Base-by-base conservation (phyloP, 2,329 filamentous ascomycete genomes). In the Diplodia seriata region DNA sequence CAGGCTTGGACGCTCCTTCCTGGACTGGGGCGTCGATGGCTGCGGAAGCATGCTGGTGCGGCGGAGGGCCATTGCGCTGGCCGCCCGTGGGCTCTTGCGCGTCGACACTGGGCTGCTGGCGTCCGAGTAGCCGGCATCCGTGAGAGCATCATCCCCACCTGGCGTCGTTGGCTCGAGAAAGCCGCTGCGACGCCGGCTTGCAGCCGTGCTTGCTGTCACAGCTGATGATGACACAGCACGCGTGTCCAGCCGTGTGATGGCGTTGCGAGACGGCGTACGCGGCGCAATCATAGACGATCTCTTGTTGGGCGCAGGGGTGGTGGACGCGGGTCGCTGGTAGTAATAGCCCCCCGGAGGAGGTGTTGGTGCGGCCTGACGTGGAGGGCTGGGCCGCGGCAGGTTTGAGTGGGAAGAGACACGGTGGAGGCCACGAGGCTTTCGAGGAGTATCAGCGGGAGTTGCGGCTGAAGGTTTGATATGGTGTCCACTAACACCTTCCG, bases 401-500 rank as follows among this genome's bases (percentile, higher is more conserved):
- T 68, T 62, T 8, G 77, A 77, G 51, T 76, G 73, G 18, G 76
- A 76, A 31, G 75, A 75, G 4, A 74, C 72, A 53, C 73, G 75
- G 23, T 74, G 71, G 14, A 76, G 68, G 3, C 72, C 71, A 47
- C 71, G 68, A 2, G 71, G 64, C 9, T 73, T 69, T 7, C 71
- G 69, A 4, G 70, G 59, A 8, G 70, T 57, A 23, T 67, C 38
- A 15, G 77, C 77, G 18, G 78, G 77, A 1, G 75, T 76, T 1
- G 77, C 79, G 56, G 75, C 66, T 12, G 73, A 71, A 31, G 78
- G 78, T 68, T 79, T 80, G 72, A 76, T 76, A 66, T 79, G 74
- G 69, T 80, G 79, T 2, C 78, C 78, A 26, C 80, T 73, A 23
- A 76, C 66, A 43, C 78, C 78, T 8, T 76, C 72, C 74, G 78